phyloP scores from a whole-genome alignment of 352 stramenopile species.

The Discostella stelligera region DNA sequence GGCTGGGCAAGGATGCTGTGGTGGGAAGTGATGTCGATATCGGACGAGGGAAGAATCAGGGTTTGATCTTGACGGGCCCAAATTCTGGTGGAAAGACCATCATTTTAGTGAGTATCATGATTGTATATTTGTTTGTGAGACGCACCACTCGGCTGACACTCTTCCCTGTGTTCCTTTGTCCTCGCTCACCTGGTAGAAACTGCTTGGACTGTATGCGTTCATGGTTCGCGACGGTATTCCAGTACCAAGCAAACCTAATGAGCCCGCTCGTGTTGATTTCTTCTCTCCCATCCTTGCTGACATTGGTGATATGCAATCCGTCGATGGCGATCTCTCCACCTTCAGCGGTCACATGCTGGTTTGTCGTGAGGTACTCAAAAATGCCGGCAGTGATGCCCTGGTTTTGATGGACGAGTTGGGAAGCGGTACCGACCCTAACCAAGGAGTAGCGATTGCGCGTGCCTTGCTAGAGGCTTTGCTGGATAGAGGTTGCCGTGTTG shows the following conservation, averaged over 20 bases:
- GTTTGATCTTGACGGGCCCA: slow-evolving; percentile 83
- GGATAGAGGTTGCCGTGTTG: slow-evolving; percentile 74
- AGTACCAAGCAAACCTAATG: slow-evolving; percentile 59
- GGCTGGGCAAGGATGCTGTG: slow-evolving; percentile 54
- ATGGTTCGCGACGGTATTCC: slow-evolving; percentile 83
- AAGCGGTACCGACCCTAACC: slow-evolving; percentile 83
- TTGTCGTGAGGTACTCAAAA: slow-evolving; percentile 65
- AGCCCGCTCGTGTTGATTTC: slow-evolving; percentile 76
- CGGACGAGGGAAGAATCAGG: slow-evolving; percentile 65
- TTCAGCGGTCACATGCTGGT: slow-evolving; percentile 84
- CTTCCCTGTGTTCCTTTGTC: background rate
- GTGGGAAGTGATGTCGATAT: slow-evolving; percentile 83
- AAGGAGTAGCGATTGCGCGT: slow-evolving; percentile 84
- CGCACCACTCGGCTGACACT: background rate
- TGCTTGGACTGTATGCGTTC: slow-evolving; percentile 79
- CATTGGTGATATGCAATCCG: slow-evolving; percentile 86
- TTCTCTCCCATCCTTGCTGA: slow-evolving; percentile 84
- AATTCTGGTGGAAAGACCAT: slow-evolving; percentile 85
- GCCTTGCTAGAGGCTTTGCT: slow-evolving; percentile 82
- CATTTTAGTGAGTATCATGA: slow-evolving; percentile 56
- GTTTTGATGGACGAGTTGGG: slow-evolving; percentile 87
- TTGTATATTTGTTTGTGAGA: too few species aligned
- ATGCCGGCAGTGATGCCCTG: slow-evolving; percentile 64
- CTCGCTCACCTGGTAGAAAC: slow-evolving; percentile 53
- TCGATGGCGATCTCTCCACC: slow-evolving; percentile 83